A percentile compares a stretch with the other conserved stretches of the same genome.
Conservation (phyloP, 148 eudicot genomes). For the Rhododendron vialii region DNA sequence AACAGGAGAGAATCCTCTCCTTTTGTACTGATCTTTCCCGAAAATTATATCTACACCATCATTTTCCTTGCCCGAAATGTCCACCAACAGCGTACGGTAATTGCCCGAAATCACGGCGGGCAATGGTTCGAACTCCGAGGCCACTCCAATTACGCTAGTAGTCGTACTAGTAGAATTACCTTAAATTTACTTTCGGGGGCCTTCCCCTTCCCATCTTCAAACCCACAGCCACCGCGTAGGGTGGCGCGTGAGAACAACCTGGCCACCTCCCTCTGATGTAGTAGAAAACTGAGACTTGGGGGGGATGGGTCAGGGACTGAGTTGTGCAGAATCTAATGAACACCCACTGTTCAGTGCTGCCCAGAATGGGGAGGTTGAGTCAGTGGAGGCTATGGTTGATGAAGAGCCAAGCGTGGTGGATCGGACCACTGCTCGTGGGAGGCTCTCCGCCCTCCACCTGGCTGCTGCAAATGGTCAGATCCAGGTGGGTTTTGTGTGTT, state of each 20-base stretch:
- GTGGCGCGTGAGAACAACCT: slow-evolving; percentile 15
- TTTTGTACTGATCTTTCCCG: background rate
- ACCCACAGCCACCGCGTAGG: slow-evolving; percentile 20
- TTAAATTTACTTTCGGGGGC: background rate
- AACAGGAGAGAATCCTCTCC: background rate
- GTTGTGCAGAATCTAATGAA: slow-evolving; percentile 15
- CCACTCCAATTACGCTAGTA: background rate
- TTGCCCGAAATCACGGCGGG: slow-evolving; percentile 16
- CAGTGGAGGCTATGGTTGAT: slow-evolving; percentile 9
- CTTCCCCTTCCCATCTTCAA: background rate
- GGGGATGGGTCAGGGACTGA: slow-evolving; percentile 28
- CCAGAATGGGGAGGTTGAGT: slow-evolving; percentile 21
- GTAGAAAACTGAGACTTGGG: background rate
- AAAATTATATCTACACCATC: background rate
- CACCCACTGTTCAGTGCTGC: slow-evolving; percentile 18
- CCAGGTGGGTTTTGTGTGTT: slow-evolving; percentile 14
- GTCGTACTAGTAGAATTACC: background rate
- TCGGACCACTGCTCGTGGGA: slow-evolving; percentile 6
- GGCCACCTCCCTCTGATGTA: slow-evolving; percentile 7
- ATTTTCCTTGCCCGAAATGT: background rate
- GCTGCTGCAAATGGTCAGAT: slow-evolving; percentile 31
- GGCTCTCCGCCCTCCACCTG: slow-evolving; percentile 20
- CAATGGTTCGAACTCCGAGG: slow-evolving; percentile 11
- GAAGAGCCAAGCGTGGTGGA: slow-evolving; percentile 16
- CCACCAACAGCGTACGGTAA: background rate